Evolutionary conservation across 306 rosid species (phyloP), one percentile per base, ranked within the genome.

Genomic region (Pueraria montana): DNA sequence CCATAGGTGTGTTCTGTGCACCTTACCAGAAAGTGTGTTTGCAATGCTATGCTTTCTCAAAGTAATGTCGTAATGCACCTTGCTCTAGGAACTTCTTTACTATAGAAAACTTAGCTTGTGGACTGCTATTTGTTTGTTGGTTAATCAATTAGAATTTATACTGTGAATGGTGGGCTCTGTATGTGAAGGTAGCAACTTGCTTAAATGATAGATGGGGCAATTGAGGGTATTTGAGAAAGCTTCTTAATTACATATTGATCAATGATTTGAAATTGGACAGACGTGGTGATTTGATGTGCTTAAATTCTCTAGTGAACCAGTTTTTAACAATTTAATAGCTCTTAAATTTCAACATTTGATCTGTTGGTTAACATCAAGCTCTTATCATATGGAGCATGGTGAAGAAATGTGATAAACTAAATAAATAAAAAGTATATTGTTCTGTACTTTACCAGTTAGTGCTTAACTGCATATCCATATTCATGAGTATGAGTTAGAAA

Each of bases 121-220:
- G 48, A 13, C 50, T 71, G 26, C 49, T 49, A 24, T 38, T 36
- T 71, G 55, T 64, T 63, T 78, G 43, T 23, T 26, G 63, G 23
- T 64, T 59, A 62, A 62, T 62, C 79, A 26, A 52, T 55, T 84
- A 52, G 42, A 49, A 32, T 46, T 62, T 46, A n/a, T 58, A 50
- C 34, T 16, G 17, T 55, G 66, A 46, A 27, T 18, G 27, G 56
- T 40, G 20, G 21, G 10, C 21, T 53, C n/a, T 55, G 55, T 4
- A 34, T 30, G 67, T 67, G 26, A 53, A 66, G 21, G 48, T 32
- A 78, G 24, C 10, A 20, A 68, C 16, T 56, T 53, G 21, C 45
- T 43, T 77, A 45, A 45, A 43, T 36, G 26, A 66, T 18, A 18
- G 52, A 61, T 48, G 81, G 8, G 10, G 45, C 6, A 30, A 64